phyloP scores from a whole-genome alignment of 1,284 basidiomycete species.

The Calocybe gambosa region DNA sequence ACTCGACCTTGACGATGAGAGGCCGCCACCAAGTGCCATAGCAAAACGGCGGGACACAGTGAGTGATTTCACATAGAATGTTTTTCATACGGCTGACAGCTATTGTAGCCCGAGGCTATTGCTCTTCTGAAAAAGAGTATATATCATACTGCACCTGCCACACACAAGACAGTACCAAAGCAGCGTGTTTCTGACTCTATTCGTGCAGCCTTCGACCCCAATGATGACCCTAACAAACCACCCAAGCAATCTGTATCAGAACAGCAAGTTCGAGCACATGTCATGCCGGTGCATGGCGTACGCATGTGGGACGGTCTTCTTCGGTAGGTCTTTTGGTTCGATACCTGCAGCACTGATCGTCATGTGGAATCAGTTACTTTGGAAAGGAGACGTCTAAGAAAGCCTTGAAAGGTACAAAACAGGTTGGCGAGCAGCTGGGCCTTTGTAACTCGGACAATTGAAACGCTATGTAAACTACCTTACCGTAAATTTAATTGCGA shows the following conservation, averaged over 20 bases:
- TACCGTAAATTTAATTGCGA: neutral
- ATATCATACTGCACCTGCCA: constrained; percentile 50
- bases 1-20: constrained; percentile 51
- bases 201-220: constrained; percentile 43
- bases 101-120: constrained; percentile 42
- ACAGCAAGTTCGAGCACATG: constrained; percentile 38
- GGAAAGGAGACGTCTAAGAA: constrained; percentile 40
- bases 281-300: constrained; percentile 46
- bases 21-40: constrained; percentile 58
- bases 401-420: constrained; percentile 26
- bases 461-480: neutral
- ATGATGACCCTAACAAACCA: constrained; percentile 42
- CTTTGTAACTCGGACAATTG: neutral
- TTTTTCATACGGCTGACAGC: neutral
- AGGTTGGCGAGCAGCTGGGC: constrained; percentile 15
- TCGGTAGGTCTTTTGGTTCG: constrained; percentile 27
- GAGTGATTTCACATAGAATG: constrained; percentile 14
- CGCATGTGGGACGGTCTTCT: constrained; percentile 49
- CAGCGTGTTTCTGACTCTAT: constrained; percentile 39
- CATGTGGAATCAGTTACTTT: constrained; percentile 33
- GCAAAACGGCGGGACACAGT: constrained; percentile 58
- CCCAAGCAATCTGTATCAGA: constrained; percentile 54
- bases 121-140: constrained; percentile 52
- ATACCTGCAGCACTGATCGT: neutral
- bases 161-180: constrained; percentile 48